Conservation (phyloP, 208 protist species). For the Trypanosoma theileri region DNA sequence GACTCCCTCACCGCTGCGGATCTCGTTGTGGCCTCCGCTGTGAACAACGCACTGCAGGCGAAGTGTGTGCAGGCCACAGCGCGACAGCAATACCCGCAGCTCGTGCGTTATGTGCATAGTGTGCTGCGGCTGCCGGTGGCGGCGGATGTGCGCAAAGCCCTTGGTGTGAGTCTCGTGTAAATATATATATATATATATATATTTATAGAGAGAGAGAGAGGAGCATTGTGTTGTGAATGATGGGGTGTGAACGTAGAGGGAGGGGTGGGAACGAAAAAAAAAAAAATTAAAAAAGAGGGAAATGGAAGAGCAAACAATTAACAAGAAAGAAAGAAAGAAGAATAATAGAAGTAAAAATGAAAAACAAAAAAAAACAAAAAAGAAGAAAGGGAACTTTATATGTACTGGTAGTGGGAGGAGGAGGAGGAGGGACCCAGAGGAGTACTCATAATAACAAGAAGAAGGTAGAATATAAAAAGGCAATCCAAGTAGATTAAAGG, state of each 20-base stretch:
- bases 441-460: too few relatives aligned
- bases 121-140: constrained; percentile 42
- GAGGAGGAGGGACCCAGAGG: too few relatives aligned
- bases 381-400: background rate
- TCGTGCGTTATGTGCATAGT: constrained; percentile 39
- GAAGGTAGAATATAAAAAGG: background rate
- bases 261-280: background rate
- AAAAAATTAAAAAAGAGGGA: too few relatives aligned
- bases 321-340: background rate
- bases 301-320: too few relatives aligned
- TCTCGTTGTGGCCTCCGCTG: constrained; percentile 46
- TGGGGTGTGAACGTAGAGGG: background rate
- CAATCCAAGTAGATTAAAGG: background rate
- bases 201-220: constrained; percentile 18
- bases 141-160: constrained; percentile 53
- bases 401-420: background rate
- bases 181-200: constrained; percentile 5
- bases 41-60: constrained; percentile 33
- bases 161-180: constrained; percentile 33
- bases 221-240: background rate
- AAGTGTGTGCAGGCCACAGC: constrained; percentile 28
- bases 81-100: constrained; percentile 37
- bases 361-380: background rate
- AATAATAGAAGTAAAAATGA: background rate
- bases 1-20: constrained; percentile 75